Evolutionary conservation across 208 protist genomes (phyloP), one percentile per base, ranked within the genome.

Genomic region (Endotrypanum monterogeii): DNA sequence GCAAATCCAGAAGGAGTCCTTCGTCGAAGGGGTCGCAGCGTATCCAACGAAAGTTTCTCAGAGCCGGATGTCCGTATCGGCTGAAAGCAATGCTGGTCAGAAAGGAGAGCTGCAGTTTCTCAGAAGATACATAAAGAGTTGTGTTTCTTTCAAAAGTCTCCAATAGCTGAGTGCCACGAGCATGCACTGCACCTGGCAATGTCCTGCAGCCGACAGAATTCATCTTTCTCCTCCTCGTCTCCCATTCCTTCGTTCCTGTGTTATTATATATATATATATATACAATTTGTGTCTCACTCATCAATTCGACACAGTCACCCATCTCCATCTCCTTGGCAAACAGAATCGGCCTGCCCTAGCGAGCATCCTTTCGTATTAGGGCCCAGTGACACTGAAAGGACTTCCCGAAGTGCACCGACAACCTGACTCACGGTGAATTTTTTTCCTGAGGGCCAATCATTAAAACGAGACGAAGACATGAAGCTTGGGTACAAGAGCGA

Each of bases 401-500:
- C 18, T 28, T 12, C 5, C 20, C 18, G 14, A 63, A 41, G 20
- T 6, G 6, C 58, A 28, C 20, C 6, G 32, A 63, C 16, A 41
- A 46, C 35, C 44, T 25, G 5, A 14, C 25, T 35, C 23, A 9
- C 9, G 37, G 8, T 67, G 20, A n/a, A n/a, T n/a, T n/a, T 51
- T 54, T 67, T 54, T 39, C 20, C 50, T 11, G 9, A 37, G 41
- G 25, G 35, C 25, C 23, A 37, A 52, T n/a, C n/a, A n/a, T n/a
- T n/a, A 32, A 25, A 67, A 16, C 23, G 18, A 30, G 37, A 25
- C 23, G 30, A 44, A 8, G 51, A 62, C 41, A 88, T 89, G 85
- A 74, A 30, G 23, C 61, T 89, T 60, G 83, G 89, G 11, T 93
- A 92, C 79, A 92, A 89, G 78, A 96, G 91, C 71, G 91, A 96